These are phyloP conservation scores for Cicer cuneatum DNA, from an alignment of 306 rosid species.

Conservation along the genomic window DNA sequence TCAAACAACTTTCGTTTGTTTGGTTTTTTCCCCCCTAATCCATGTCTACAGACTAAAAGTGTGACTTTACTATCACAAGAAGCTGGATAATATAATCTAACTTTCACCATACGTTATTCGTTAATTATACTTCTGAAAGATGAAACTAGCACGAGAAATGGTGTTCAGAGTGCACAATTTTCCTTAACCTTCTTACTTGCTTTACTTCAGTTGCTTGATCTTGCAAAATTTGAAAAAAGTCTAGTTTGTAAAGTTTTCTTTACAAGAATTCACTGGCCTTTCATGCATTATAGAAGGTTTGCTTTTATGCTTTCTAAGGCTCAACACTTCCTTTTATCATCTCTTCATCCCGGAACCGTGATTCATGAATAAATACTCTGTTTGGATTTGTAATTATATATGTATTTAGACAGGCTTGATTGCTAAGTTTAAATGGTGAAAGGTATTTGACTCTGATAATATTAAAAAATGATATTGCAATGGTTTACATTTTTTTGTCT, in stretches of 20 bases:
- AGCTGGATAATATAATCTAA: slow-evolving; percentile 20
- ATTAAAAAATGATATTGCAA: slow-evolving; percentile 1
- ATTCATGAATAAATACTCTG: slow-evolving; percentile 17
- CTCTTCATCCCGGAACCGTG: background rate
- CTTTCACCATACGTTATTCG: background rate
- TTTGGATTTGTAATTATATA: background rate
- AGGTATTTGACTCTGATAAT: slow-evolving; percentile 12
- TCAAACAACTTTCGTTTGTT: background rate
- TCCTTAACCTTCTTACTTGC: background rate
- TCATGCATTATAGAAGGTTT: slow-evolving; percentile 15
- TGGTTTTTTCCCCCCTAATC: background rate
- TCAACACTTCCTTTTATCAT: background rate
- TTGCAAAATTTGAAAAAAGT: background rate
- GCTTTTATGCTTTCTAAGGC: slow-evolving; percentile 4
- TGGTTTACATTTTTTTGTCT: slow-evolving; percentile 32
- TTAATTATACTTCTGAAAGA: slow-evolving; percentile 19
- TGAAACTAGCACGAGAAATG: background rate
- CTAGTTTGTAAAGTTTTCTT: background rate
- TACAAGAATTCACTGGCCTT: slow-evolving; percentile 19
- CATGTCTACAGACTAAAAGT: slow-evolving; percentile 6
- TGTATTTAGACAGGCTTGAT: background rate
- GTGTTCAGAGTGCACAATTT: slow-evolving; percentile 2
- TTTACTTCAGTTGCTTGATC: background rate
- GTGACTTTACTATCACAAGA: background rate
- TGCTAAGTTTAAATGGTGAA: slow-evolving; percentile 24